These are phyloP conservation scores for Nannochloris sp. DNA, from an alignment of 139 green algal species.

Conservation along the genomic window DNA sequence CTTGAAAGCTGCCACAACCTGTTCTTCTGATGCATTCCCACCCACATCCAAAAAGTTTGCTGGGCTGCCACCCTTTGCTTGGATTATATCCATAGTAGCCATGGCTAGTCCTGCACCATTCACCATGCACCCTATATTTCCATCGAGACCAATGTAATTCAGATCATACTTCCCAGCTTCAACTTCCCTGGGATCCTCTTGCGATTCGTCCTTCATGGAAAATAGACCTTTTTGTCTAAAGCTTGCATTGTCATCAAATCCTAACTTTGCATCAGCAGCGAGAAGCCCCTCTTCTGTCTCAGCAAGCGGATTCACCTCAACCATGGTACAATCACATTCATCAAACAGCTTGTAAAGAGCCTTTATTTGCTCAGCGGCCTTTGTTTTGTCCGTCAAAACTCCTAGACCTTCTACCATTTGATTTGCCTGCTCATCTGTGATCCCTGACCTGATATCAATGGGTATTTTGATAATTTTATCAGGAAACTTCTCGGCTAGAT, in stretches of 20 bases:
- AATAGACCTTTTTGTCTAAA: constrained; percentile 96
- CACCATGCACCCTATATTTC: constrained; percentile 91
- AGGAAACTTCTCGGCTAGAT: constrained; percentile 93
- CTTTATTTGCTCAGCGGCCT: constrained; percentile 83
- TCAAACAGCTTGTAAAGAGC: constrained; percentile 86
- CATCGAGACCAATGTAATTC: constrained; percentile 99
- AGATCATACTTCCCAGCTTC: constrained; percentile 83
- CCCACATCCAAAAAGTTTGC: constrained; percentile 99
- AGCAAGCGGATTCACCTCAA: constrained; percentile 97
- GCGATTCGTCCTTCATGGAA: constrained; percentile 58
- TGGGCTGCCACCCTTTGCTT: constrained; percentile 81
- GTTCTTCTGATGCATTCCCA: constrained; percentile 80
- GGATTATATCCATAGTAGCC: constrained; percentile 99
- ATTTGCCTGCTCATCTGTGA: constrained; percentile 73
- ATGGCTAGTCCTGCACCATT: constrained; percentile 98
- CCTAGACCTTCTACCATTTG: constrained; percentile 59
- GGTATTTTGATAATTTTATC: constrained; percentile 97
- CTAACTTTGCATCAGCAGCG: constrained; percentile 95
- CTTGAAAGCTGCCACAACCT: constrained; percentile 94
- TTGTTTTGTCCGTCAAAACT: constrained; percentile 57
- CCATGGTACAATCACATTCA: constrained; percentile 91
- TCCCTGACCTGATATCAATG: constrained; percentile 75
- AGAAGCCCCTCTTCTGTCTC: constrained; percentile 78
- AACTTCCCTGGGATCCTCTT: constrained; percentile 48
- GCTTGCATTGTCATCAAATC: constrained; percentile 96